Evolutionary conservation across 2,329 filamentous ascomycete genomes (phyloP), one percentile per base, ranked within the genome.

Genomic region (Exophiala sp.): DNA sequence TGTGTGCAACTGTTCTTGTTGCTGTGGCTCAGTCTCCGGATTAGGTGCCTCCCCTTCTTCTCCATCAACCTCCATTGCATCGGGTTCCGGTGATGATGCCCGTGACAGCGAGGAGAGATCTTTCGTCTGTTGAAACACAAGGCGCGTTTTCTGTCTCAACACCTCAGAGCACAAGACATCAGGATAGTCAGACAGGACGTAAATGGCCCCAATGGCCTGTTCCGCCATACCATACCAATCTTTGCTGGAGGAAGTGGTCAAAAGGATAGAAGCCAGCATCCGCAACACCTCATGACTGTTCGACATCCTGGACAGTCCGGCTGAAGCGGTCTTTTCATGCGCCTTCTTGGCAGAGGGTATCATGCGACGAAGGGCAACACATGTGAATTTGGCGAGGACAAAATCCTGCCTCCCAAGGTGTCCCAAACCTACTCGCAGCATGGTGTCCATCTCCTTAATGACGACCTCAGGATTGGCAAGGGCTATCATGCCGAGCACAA

Each of bases 141-240:
- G 76, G 61, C 81, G 88, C 0, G 91, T 93, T 72, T 94, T 95
- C 58, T 87, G 81, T 48, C 88, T 81, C 42, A 98, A 79, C 11
- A 97, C 85, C 50, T 95, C 88, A 0, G 93, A 94, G 67, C 90
- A 97, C 5, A 98, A 77, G 2, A 85, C 86, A 64, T 98, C 93
- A 0, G 93, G 93, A 64, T 97, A 90, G 66, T 93, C 95, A 1
- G 93, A 89, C 13, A 98, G 76, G 22, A 88, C 82, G 63, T 98
- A 98, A 43, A 98, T 96, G 41, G 93, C 93, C 58, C 86, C 87
- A 65, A 98, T 88, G 7, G 93, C 91, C 69, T 98, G 93, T 66
- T 98, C 94, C 16, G 93, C 90, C 37, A 97, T 83, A 2, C 93
- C 93, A 61, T 72, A 90, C 87, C 93, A 98, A 65, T 98, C 93